phyloP scores from a whole-genome alignment of 257 asterid species.

The Voacanga thouarsii region DNA sequence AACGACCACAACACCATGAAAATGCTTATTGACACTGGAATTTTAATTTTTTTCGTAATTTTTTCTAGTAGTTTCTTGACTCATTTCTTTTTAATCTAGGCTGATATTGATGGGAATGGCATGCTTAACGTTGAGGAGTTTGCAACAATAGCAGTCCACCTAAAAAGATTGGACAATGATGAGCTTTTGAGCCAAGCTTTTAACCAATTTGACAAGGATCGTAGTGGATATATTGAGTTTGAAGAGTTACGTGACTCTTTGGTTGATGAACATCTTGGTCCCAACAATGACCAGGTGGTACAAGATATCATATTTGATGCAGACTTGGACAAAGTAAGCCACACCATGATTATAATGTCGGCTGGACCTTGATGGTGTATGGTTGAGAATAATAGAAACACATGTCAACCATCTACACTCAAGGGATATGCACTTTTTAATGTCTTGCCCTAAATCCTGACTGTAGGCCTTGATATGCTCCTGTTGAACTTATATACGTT shows the following conservation, averaged over 20 bases:
- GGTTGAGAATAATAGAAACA: not conserved
- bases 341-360: no score
- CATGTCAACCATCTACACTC: no score
- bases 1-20: no score
- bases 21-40: no score
- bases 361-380: not conserved
- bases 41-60: not conserved
- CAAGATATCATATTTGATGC: slow-evolving; percentile 76
- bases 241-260: slow-evolving; percentile 65
- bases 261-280: slow-evolving; percentile 47
- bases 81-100: slow-evolving; percentile 24
- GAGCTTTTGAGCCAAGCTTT: slow-evolving; percentile 64
- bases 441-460: not conserved
- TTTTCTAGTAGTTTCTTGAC: not conserved
- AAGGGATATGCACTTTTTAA: not conserved
- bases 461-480: not conserved
- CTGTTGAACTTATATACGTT: not conserved
- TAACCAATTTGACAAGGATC: slow-evolving; percentile 55
- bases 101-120: slow-evolving; percentile 74
- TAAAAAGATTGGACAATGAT: slow-evolving; percentile 55
- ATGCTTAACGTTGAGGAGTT: slow-evolving; percentile 65
- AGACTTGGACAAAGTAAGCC: slow-evolving; percentile 69
- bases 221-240: slow-evolving; percentile 70
- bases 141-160: slow-evolving; percentile 67
- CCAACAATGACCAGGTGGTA: slow-evolving; percentile 51